Evolutionary conservation across 371 early-diverging fungal genomes (phyloP), one percentile per base, ranked within the genome.

Genomic region (Saksenaea oblongispora): DNA sequence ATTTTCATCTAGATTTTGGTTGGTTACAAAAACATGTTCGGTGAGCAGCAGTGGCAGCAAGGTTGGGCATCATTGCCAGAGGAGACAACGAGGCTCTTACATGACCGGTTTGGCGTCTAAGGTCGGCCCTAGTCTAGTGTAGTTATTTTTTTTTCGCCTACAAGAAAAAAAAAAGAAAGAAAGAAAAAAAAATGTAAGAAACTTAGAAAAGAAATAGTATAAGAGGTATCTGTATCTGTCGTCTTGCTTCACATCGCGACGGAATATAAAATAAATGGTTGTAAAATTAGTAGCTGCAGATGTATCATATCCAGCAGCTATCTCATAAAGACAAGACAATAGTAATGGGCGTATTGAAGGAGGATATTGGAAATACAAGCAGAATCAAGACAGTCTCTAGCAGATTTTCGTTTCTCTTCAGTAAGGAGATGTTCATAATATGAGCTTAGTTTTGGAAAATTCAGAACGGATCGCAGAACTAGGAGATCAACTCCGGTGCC

Each of bases 21-120:
- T 14, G 90, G 87, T 5, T 87, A 88, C 69, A 89, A 89, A 80
- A 86, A 87, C 70, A 83, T 88, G 83, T 82, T 89, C 64, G 89
- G 87, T 47, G 78, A 69, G 31, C 70, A 85, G 59, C 74, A 74
- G 55, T 91, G 91, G 91, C 84, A 87, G 5, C 70, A 81, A 36
- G 87, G 76, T 56, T 73, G 84, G 42, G 69, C 72, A 28, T 71
- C 83, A 41, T 78, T 89, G 64, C 83, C 84, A 27, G 83, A 76
- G 35, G 81, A 84, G 41, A 74, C 78, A 62, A 75, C 82, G 62
- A 74, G 64, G 65, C 64, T 75, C 41, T 76, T 90, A 55, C 74
- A 76, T 24, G 82, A 86, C 65, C 83, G 87, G 44, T 90, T 86
- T 65, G 78, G 82, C 56, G 75, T 87, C 67, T 89, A 76, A 78